A percentile compares a stretch with the other conserved stretches of the same genome.
Evolutionary conservation across 163 green algal genomes (phyloP).

Genomic region (Chlamydomonas reinhardtii): DNA sequence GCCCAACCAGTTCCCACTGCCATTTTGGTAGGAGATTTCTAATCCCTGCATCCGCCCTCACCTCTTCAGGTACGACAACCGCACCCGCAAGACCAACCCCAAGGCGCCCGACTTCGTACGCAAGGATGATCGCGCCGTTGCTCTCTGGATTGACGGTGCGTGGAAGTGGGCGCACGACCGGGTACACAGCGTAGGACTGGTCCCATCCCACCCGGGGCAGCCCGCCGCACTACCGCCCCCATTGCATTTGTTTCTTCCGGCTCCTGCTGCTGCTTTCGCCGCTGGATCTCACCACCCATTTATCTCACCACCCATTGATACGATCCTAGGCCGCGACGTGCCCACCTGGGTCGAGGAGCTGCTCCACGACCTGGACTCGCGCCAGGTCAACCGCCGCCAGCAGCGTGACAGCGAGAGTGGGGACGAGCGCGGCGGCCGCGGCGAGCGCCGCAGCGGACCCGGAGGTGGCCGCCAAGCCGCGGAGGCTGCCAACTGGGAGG

Average conservation of each 20-base stretch:
- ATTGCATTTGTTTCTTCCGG: no score
- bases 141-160: constrained; percentile 29
- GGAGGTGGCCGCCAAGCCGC: background rate
- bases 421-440: background rate
- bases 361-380: background rate
- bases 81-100: constrained; percentile 29
- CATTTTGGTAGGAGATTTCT: no score
- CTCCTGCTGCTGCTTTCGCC: background rate
- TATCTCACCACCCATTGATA: background rate
- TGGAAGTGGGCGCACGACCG: background rate
- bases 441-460: no score
- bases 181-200: no score
- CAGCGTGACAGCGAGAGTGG: background rate
- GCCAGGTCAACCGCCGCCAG: background rate
- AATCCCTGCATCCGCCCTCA: no score
- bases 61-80: constrained; percentile 36
- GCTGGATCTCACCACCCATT: background rate
- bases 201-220: no score
- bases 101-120: constrained; percentile 22
- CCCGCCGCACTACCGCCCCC: no score
- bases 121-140: constrained; percentile 14
- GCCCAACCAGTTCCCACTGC: no score
- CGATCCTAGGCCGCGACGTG: background rate
- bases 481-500: background rate
- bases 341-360: background rate